Percentiles rank a stretch among this genome's conserved stretches.
Evolutionary conservation across 192 early-diverging fungal species (phyloP).

Genomic region (Backusella sp.): DNA sequence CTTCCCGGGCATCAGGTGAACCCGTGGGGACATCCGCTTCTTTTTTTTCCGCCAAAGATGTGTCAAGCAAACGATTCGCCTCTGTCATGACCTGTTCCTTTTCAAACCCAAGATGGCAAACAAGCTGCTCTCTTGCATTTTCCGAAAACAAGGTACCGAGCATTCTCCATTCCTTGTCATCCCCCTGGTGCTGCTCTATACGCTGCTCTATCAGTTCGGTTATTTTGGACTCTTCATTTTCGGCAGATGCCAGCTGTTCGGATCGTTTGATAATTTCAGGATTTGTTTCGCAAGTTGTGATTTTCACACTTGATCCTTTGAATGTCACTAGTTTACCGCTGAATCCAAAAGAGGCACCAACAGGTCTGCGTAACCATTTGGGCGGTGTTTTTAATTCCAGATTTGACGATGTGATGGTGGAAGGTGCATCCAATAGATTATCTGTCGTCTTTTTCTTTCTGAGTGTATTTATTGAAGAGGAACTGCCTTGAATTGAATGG

Average conservation of each 20-base stretch:
- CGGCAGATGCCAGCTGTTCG: neutral
- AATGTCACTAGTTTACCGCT: constrained; percentile 87
- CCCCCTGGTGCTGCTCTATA: neutral
- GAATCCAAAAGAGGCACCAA: constrained; percentile 82
- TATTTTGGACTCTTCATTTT: neutral
- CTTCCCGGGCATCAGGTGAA: constrained; percentile 12
- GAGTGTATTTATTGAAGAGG: neutral
- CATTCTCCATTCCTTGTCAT: neutral
- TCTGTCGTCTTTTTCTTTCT: neutral
- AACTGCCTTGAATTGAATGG: neutral
- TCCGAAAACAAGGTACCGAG: neutral
- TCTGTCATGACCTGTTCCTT: constrained; percentile 44
- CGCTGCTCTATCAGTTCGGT: neutral
- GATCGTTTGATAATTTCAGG: neutral
- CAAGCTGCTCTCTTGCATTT: neutral
- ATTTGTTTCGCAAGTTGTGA: neutral
- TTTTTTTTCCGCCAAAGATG: neutral
- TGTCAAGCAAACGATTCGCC: neutral
- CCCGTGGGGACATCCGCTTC: neutral
- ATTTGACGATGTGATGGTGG: neutral
- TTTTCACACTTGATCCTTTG: constrained; percentile 29
- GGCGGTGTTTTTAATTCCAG: constrained; percentile 71
- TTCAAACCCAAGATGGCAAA: neutral
- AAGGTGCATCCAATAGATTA: neutral
- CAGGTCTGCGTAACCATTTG: constrained; percentile 88